phyloP scores from a whole-genome alignment of 805 yeast genomes.

The Teunomyces pallodes region DNA sequence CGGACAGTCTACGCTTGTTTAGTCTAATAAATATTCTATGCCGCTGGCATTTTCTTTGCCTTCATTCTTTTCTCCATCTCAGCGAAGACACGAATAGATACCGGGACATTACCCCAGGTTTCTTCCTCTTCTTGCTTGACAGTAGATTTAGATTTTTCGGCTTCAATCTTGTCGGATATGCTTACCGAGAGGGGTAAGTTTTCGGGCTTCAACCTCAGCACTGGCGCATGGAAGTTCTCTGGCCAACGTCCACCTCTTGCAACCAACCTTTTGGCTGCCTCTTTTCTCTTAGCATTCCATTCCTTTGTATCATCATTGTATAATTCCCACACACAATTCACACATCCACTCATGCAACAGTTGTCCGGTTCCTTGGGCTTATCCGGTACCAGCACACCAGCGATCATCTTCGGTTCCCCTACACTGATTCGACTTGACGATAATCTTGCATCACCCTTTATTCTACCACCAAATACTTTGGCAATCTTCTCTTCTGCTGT shows the following conservation, averaged over 20 bases:
- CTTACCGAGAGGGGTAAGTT: constrained; percentile 38
- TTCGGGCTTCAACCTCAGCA: constrained; percentile 24
- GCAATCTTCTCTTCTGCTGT: constrained; percentile 48
- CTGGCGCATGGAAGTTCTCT: constrained; percentile 40
- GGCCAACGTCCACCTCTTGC: constrained; percentile 45
- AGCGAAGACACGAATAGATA: constrained; percentile 77
- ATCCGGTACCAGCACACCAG: constrained; percentile 77
- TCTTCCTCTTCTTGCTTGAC: constrained; percentile 20
- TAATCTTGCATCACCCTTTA: constrained; percentile 49
- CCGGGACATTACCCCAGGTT: constrained; percentile 58
- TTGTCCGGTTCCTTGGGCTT: constrained; percentile 89
- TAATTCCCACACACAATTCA: constrained; percentile 95
- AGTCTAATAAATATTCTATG: constrained; percentile 3
- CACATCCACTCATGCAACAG: constrained; percentile 97
- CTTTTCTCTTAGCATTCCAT: constrained; percentile 62
- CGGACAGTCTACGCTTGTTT: neutral
- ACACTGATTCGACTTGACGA: constrained; percentile 35
- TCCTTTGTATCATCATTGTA: constrained; percentile 84
- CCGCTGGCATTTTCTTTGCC: constrained; percentile 19
- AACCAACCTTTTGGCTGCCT: constrained; percentile 49
- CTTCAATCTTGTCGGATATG: constrained; percentile 16
- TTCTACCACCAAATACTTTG: constrained; percentile 54
- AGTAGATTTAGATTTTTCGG: constrained; percentile 12
- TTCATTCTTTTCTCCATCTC: constrained; percentile 72
- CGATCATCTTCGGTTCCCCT: constrained; percentile 37